Evolutionary conservation across 1,284 basidiomycete species (phyloP), one percentile per base, ranked within the genome.

Genomic region (Takashimella tepidaria): DNA sequence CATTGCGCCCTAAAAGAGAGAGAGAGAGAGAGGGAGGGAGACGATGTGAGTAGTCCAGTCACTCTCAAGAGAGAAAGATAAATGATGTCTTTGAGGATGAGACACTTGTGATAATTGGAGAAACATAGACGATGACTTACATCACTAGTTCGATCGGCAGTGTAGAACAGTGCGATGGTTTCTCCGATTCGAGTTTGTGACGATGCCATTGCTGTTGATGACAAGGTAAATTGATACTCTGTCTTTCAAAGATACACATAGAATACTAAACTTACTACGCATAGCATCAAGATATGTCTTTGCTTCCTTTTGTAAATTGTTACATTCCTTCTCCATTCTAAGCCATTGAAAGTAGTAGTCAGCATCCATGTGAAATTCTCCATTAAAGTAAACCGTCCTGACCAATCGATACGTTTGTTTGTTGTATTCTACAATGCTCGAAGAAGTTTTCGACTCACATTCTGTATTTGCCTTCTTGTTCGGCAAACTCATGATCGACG

Each of bases 241-340:
- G 11, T 50, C 27, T 41, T 20, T 47, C 24, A 2, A 24, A 1
- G 21, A 24, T 43, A 0, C 49, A 11, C 31, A 22, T 0, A 10
- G 2, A 0, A 40, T 19, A 26, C 22, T 8, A 51, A 26, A 75
- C 83, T 63, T 62, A 90, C 90, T 83, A 70, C 88, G 83, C 84
- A 98, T 92, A 3, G 92, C 85, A 75, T 98, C 96, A 63, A 93
- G 83, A 68, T 98, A 98, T 0, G 83, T 83, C 78, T 98, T 98
- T 66, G 89, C 88, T 64, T 97, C 92, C 76, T 97, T 97, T 77
- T 98, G 93, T 49, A 99, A 77, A 5, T 83, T 82, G 66, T 86
- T 86, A 49, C 87, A 87, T 80, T 96, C 92, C 79, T 95, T 96
- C 81, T 96, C 92, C 75, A 87, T 90, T 41, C 92, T 96, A 70